phyloP scores from a whole-genome alignment of 2,329 filamentous ascomycete genomes.

The Sporothrix mexicana region DNA sequence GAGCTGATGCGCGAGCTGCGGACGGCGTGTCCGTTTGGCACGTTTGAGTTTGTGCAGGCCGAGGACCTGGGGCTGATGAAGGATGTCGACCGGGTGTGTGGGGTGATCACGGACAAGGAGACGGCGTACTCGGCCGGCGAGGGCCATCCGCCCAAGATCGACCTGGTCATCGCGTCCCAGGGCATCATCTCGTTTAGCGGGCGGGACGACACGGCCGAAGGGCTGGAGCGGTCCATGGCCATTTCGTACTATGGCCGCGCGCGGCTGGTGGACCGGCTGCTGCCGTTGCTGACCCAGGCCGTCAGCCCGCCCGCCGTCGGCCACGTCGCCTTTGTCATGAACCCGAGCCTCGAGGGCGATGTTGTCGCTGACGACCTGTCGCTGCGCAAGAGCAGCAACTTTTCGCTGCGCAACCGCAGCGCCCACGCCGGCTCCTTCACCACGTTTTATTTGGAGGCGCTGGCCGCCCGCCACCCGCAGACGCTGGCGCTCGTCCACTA shows the following conservation, averaged over 20 bases:
- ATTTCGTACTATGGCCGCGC: slow-evolving; percentile 45
- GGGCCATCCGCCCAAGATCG: slow-evolving; percentile 40
- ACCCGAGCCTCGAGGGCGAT: slow-evolving; percentile 35
- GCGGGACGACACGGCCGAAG: slow-evolving; percentile 43
- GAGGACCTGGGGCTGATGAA: slow-evolving; percentile 44
- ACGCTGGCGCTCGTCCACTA: slow-evolving; percentile 31
- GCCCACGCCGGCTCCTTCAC: slow-evolving; percentile 16
- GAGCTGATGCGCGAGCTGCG: slow-evolving; percentile 42
- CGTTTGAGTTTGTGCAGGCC: slow-evolving; percentile 45
- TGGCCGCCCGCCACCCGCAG: slow-evolving; percentile 26
- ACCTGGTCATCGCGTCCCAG: slow-evolving; percentile 45
- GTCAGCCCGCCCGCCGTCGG: slow-evolving; percentile 31
- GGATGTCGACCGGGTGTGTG: slow-evolving; percentile 46
- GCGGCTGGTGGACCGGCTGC: slow-evolving; percentile 43
- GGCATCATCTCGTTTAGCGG: slow-evolving; percentile 37
- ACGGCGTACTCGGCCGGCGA: slow-evolving; percentile 31
- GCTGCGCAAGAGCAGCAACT: slow-evolving; percentile 23
- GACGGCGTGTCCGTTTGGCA: slow-evolving; percentile 42
- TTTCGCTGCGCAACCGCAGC: neutral
- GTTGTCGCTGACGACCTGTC: slow-evolving; percentile 25
- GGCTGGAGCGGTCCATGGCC: slow-evolving; percentile 42
- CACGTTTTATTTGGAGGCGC: slow-evolving; percentile 28
- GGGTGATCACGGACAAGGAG: slow-evolving; percentile 42
- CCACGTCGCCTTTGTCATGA: slow-evolving; percentile 43
- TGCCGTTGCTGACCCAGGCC: slow-evolving; percentile 42